phyloP scores from a whole-genome alignment of 2,329 filamentous ascomycete species.

The Paracoccidioides lutzii region DNA sequence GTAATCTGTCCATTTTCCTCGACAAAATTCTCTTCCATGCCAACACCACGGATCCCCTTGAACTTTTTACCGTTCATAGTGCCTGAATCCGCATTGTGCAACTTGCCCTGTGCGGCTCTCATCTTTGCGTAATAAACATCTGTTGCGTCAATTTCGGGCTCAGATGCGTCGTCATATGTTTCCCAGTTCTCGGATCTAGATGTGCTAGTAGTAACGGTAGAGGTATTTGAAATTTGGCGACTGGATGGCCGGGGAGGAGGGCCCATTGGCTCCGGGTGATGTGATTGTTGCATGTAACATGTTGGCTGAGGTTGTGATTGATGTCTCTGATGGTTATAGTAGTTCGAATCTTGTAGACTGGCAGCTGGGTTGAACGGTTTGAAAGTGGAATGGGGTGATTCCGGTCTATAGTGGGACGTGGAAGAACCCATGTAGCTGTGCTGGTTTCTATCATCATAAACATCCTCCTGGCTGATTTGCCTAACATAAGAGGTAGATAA shows the following conservation, averaged over 20 bases:
- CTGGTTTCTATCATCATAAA: constrained; percentile 58
- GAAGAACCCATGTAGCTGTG: constrained; percentile 36
- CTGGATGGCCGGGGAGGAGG: constrained; percentile 30
- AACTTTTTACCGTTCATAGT: constrained; percentile 29
- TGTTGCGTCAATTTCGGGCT: constrained; percentile 58
- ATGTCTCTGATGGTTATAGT: constrained; percentile 15
- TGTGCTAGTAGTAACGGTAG: constrained; percentile 47
- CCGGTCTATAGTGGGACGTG: constrained; percentile 27
- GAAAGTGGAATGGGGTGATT: constrained; percentile 29
- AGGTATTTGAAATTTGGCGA: constrained; percentile 62
- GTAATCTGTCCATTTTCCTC: constrained; percentile 33
- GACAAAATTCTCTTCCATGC: constrained; percentile 28
- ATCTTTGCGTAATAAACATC: constrained; percentile 73
- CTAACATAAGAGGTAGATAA: constrained; percentile 37
- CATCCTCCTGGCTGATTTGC: constrained; percentile 60
- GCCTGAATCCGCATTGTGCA: constrained; percentile 17
- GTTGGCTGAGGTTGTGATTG: constrained; percentile 14
- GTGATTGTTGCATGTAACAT: constrained; percentile 20
- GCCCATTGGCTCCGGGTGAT: constrained; percentile 7
- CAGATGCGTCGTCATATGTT: constrained; percentile 77
- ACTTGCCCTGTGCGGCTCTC: constrained; percentile 54
- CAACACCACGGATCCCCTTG: constrained; percentile 37
- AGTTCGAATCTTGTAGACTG: constrained; percentile 21
- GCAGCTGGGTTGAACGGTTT: constrained; percentile 30
- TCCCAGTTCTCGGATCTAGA: constrained; percentile 96